Conservation (phyloP, 306 rosid genomes). For the Citrullus mucosospermus region DNA sequence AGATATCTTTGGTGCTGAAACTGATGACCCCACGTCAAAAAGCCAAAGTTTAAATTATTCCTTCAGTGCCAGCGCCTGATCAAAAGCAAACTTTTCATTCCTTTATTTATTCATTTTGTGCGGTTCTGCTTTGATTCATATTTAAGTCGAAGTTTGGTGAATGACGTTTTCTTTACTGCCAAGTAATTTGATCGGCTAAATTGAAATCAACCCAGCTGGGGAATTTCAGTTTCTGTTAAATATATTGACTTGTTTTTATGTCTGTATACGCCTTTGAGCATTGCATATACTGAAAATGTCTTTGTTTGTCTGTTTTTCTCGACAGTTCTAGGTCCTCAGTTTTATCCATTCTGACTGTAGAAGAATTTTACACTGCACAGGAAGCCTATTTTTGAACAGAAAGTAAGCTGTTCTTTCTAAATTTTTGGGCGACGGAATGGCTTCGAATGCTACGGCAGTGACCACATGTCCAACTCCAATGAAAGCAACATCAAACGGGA, state of each 20-base stretch:
- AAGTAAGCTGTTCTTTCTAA: conserved; percentile 3
- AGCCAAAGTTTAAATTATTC: not conserved
- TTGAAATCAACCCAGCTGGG: not conserved
- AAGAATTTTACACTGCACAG: not conserved
- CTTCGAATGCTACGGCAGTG: conserved; percentile 20
- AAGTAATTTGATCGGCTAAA: not conserved
- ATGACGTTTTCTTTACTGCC: not conserved
- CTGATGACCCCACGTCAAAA: not conserved
- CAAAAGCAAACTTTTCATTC: not conserved
- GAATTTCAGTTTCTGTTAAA: not conserved
- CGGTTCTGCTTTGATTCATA: not conserved
- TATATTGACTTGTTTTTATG: not conserved
- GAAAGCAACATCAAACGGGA: conserved; percentile 74
- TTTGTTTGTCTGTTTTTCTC: not conserved
- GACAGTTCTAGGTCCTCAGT: not conserved
- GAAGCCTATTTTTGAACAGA: conserved; percentile 10
- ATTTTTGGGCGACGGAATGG: conserved; percentile 22
- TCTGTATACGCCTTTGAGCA: not conserved
- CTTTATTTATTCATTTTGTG: not conserved
- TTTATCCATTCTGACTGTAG: not conserved
- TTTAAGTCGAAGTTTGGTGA: not conserved
- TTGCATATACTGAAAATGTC: not conserved
- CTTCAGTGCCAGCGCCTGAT: not conserved
- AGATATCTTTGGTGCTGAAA: not conserved
- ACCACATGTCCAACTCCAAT: conserved; percentile 35